Base-by-base conservation (phyloP, 495 filamentous ascomycete genomes). In the Bacidia rubella region DNA sequence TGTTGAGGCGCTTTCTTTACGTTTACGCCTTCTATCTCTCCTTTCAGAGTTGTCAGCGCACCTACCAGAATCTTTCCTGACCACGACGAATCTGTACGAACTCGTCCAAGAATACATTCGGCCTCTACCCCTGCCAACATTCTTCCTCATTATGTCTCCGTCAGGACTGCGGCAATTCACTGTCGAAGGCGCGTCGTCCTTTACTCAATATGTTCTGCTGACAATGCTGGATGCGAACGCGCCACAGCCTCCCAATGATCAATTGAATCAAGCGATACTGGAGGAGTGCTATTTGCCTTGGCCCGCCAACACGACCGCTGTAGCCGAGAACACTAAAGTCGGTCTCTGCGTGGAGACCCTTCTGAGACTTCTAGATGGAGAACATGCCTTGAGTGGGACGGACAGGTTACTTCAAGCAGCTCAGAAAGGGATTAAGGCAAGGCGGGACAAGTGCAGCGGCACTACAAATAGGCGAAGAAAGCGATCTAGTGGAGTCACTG, bases 281-380 rank as follows among this genome's bases (percentile, higher is more conserved):
- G 75, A 85, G 54, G 53, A 70, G 42, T 80, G 77, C 60, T 93
- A 80, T 60, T 70, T 94, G 1, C 88, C 87, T 0, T 86, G 73
- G 49, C 66, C 81, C 1, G 87, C 90, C 0, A 80, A 76, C 44
- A 79, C 73, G 0, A 65, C 74, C 3, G 77, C 71, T 5, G 65
- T 74, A 0, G 73, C 73, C 3, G 86, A 93, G 46, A 95, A 96
- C 60, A 81, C 84, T 2, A 90, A 88, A 65, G 71, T 95, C 27
- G 83, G 82, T 2, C 66, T 95, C 2, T 61, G 86, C 47, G 63
- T 95, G 0, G 90, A 98, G 65, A 72, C 72, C 0, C 63, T 93
- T 51, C 56, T 90, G 48, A 73, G 81, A 42, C 65, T 83, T 2
- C 60, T 89, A n/a, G 70, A 72, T 1, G 59, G 64, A 0, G 58